Evolutionary conservation across 345 rosid genomes (phyloP).

Genomic region (Orychophragmus violaceus): DNA sequence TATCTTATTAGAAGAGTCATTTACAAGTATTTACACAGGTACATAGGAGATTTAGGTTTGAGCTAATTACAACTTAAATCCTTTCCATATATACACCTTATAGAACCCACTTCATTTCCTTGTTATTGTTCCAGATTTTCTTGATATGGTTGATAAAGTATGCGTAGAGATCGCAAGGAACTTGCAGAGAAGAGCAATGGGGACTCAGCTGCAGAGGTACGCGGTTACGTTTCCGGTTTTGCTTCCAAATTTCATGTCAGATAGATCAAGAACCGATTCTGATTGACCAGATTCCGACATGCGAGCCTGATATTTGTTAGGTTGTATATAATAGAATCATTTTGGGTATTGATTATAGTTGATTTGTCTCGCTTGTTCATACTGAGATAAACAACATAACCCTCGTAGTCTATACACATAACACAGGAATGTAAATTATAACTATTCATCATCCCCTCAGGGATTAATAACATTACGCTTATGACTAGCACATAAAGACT

Average conservation of each 20-base stretch:
- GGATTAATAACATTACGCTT: constrained; percentile 8
- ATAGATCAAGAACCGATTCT: constrained; percentile 40
- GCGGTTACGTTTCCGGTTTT: constrained; percentile 35
- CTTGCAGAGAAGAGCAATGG: constrained; percentile 31
- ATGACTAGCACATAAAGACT: constrained; percentile 11
- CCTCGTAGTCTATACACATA: constrained; percentile 15
- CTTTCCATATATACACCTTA: too few species aligned
- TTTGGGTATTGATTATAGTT: neutral
- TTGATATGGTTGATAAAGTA: constrained; percentile 70
- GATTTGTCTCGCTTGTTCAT: neutral
- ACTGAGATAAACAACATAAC: constrained; percentile 3
- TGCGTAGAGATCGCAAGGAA: constrained; percentile 46
- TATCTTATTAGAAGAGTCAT: too few species aligned
- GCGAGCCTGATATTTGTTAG: neutral
- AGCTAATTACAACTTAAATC: too few species aligned
- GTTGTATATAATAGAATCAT: constrained; percentile 12
- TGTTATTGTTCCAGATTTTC: constrained; percentile 64
- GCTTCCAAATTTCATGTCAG: constrained; percentile 39
- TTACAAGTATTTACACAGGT: too few species aligned
- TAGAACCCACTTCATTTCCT: constrained; percentile 45
- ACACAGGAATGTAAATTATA: constrained; percentile 10
- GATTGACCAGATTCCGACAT: constrained; percentile 28
- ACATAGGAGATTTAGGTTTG: too few species aligned
- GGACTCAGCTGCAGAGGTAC: constrained; percentile 12
- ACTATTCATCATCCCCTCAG: constrained; percentile 1